Evolutionary conservation across 371 early-diverging fungal species (phyloP).

Genomic region (Rhizomucor pusillus): DNA sequence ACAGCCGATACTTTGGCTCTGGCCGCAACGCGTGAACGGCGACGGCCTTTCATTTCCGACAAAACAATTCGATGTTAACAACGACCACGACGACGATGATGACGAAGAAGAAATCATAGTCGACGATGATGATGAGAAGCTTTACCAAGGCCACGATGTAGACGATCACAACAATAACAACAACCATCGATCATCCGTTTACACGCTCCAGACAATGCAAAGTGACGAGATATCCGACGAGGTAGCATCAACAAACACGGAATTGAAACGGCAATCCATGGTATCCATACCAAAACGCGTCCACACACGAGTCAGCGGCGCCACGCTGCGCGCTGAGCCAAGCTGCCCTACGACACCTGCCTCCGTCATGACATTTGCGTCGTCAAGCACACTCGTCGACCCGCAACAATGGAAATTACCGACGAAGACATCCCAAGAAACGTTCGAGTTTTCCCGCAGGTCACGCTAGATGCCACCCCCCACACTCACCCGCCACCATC

Average conservation of each 20-base stretch:
- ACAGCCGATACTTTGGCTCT: conserved; percentile 67
- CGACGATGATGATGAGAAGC: conserved; percentile 15
- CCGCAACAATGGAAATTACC: conserved; percentile 21
- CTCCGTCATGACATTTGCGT: conserved; percentile 39
- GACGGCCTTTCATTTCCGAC: conserved; percentile 74
- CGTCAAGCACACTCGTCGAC: conserved; percentile 36
- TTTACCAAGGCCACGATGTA: not conserved
- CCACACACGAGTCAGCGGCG: conserved; percentile 10
- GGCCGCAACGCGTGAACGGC: conserved; percentile 63
- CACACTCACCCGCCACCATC: no score
- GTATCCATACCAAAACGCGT: conserved; percentile 9
- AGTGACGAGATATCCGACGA: not conserved
- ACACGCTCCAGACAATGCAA: not conserved
- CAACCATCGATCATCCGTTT: no score
- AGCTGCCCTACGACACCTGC: conserved; percentile 26
- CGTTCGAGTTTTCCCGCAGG: conserved; percentile 7
- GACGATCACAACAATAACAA: not conserved
- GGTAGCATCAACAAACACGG: no score
- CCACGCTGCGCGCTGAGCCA: conserved; percentile 3
- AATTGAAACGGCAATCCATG: not conserved
- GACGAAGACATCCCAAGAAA: conserved; percentile 5
- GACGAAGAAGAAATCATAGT: conserved; percentile 31
- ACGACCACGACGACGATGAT: conserved; percentile 22
- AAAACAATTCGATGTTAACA: conserved; percentile 16
- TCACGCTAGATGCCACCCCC: not conserved